phyloP scores from a whole-genome alignment of 345 rosid genomes.

The Lepidium didymum region DNA sequence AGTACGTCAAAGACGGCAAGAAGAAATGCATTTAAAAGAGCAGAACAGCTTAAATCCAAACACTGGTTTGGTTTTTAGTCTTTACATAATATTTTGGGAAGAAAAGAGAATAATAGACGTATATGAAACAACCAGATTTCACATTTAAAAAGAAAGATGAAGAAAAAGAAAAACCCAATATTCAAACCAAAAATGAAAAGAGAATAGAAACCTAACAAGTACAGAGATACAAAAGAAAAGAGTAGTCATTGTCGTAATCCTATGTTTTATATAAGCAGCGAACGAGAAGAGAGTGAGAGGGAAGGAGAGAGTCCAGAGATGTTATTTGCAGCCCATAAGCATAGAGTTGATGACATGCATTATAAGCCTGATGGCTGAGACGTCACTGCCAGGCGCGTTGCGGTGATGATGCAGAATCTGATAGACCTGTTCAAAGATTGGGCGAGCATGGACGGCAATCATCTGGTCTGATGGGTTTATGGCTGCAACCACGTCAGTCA shows the following conservation, averaged over 20 bases:
- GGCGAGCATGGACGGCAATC: conserved; percentile 51
- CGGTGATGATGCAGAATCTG: conserved; percentile 52
- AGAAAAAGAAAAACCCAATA: not conserved
- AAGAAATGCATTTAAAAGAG: not conserved
- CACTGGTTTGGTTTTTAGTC: not conserved
- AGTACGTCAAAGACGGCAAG: not conserved
- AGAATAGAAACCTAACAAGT: not conserved
- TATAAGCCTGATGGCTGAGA: conserved; percentile 48
- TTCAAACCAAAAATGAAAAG: conserved; percentile 14
- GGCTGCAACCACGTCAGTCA: conserved; percentile 69
- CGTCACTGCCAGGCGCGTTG: conserved; percentile 45
- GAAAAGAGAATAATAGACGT: not conserved
- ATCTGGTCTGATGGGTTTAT: conserved; percentile 68
- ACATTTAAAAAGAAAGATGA: conserved; percentile 6
- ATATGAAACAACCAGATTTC: conserved; percentile 16
- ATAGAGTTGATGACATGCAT: conserved; percentile 68
- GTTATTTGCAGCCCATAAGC: conserved; percentile 54
- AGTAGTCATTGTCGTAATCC: conserved; percentile 2
- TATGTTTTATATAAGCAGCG: conserved; percentile 21
- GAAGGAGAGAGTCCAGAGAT: not conserved
- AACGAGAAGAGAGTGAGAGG: not conserved
- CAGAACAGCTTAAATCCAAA: not conserved
- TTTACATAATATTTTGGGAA: not conserved
- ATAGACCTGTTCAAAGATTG: conserved; percentile 72
- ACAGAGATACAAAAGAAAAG: not conserved